These are phyloP conservation scores for Arabis alpina DNA, from an alignment of 345 rosid genomes.

Conservation along the genomic window DNA sequence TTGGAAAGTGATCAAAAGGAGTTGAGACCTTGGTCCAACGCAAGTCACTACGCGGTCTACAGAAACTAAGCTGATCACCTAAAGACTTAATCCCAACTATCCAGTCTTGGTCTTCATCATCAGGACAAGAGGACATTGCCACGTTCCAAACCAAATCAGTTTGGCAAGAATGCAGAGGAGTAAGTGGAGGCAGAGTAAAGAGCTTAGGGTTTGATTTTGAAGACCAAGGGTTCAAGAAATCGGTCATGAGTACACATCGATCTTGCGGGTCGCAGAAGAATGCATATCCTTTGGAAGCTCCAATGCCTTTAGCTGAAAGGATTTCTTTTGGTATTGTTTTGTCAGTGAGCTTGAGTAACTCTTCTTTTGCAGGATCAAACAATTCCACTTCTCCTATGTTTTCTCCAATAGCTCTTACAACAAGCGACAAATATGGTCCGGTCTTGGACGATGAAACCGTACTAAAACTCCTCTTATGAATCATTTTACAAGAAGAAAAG, in stretches of 20 bases:
- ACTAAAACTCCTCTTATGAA: no score
- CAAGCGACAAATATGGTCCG: no score
- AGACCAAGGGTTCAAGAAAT: conserved; percentile 11
- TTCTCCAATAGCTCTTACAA: no score
- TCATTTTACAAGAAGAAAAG: no score
- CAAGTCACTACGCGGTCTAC: conserved; percentile 20
- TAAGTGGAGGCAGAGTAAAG: conserved; percentile 20
- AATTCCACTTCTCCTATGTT: no score
- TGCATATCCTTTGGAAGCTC: background rate
- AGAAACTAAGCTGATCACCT: conserved; percentile 23
- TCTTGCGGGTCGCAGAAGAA: conserved; percentile 6
- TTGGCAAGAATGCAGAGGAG: conserved; percentile 9
- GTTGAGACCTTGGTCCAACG: background rate
- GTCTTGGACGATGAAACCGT: no score
- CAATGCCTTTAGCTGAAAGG: no score
- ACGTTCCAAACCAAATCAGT: conserved; percentile 28
- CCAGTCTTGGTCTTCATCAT: conserved; percentile 16
- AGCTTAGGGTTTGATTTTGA: conserved; percentile 16
- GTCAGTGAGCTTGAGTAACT: background rate
- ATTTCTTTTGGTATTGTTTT: background rate
- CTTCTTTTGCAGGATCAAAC: no score
- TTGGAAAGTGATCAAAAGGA: conserved; percentile 14
- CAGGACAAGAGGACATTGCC: conserved; percentile 31
- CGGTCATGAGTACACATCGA: background rate
- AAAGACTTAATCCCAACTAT: conserved; percentile 27